These are phyloP conservation scores for Coniosporium tulheliwenetii DNA, from an alignment of 2,329 filamentous ascomycete genomes.

Conservation along the genomic window DNA sequence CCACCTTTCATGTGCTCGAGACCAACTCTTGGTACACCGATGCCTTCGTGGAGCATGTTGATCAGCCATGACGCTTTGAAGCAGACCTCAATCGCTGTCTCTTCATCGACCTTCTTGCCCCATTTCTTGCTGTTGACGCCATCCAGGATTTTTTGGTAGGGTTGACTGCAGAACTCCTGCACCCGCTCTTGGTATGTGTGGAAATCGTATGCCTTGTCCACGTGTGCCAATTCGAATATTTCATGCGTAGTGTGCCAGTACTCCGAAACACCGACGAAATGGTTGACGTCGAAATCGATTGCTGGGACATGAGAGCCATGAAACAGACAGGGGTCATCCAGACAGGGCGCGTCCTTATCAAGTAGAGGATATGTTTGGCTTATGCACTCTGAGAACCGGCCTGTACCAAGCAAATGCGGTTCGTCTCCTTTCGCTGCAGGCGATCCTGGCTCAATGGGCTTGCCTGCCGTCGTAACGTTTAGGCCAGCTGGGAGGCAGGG, in stretches of 20 bases:
- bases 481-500: conserved; percentile 77
- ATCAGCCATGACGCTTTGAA: conserved; percentile 99
- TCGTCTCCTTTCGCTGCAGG: conserved; percentile 22
- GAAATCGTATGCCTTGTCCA: conserved; percentile 74
- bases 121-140: conserved; percentile 51
- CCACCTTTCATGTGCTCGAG: conserved; percentile 45
- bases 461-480: conserved; percentile 56
- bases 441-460: conserved; percentile 32
- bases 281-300: conserved; percentile 94
- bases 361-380: conserved; percentile 69
- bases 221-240: conserved; percentile 65
- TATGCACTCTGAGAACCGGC: conserved; percentile 74
- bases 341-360: conserved; percentile 75
- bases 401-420: conserved; percentile 61
- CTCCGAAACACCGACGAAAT: conserved; percentile 94
- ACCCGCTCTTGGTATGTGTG: conserved; percentile 78
- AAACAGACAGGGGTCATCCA: conserved; percentile 71
- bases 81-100: conserved; percentile 73
- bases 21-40: conserved; percentile 76
- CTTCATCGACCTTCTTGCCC: conserved; percentile 57
- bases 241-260: conserved; percentile 99
- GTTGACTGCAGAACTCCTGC: conserved; percentile 65
- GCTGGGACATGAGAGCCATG: conserved; percentile 86
- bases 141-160: conserved; percentile 63
- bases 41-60: conserved; percentile 88